Evolutionary conservation across 805 yeast species (phyloP), one percentile per base, ranked within the genome.

Genomic region (Teunomyces pallodes): DNA sequence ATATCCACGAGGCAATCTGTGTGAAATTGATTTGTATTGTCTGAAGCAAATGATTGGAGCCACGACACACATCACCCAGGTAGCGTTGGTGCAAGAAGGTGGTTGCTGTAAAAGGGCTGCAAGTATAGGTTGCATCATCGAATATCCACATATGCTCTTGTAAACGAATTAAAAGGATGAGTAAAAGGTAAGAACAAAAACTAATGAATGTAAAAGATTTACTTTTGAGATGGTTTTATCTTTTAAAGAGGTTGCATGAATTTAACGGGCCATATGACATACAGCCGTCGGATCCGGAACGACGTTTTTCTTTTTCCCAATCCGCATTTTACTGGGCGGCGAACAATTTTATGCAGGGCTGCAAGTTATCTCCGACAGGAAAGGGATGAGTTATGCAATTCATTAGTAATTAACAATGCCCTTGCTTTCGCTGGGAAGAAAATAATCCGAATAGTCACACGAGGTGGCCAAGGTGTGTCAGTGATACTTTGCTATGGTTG

Each of bases 1-100:
- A 31, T 38, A 46, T 30, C 48, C 50, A 13, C 47, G 43, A 12
- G 49, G 53, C 24, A 51, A 16, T 10, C 12, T 38, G 3, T 36
- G 28, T 14, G 47, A 29, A 28, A 41, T 41, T 12, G 35, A 41
- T 14, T 30, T 14, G 35, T 41, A 41, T 17, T 20, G 32, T n/a
- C 27, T 10, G 13, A 29, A 28, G 35, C 29, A 41, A 26, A 38
- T 38, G 13, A 38, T 12, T n/a, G 41, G 30, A n/a, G 41, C 9
- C 9, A 26, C n/a, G 13, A 29, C 41, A 12, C 41, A 38, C 4
- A 26, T 30, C 30, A 38, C 30, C 41, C 30, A 38, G 14, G 41
- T 38, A 8, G 27, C 6, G 30, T 38, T 38, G 9, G 41, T 24
- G 17, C 14, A 14, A n/a, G 41, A n/a, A 26, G 30, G 16, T 24